Percentiles rank a stretch among this genome's conserved stretches.
Evolutionary conservation across 495 filamentous ascomycete genomes (phyloP).

Genomic region (Daldinia childiae): DNA sequence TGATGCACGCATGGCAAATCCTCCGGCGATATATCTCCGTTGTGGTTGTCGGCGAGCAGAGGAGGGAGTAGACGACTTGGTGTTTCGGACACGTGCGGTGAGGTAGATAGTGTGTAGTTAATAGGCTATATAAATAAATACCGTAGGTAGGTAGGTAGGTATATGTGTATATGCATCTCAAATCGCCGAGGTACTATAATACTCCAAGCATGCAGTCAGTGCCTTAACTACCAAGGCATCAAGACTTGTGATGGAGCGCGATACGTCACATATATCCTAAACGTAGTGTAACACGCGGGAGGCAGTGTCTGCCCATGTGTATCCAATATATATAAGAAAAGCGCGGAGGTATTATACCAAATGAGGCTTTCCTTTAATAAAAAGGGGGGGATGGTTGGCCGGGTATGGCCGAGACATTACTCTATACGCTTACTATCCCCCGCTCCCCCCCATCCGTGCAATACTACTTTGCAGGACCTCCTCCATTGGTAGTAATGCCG

Average conservation of each 20-base stretch:
- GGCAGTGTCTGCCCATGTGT: conserved; percentile 1
- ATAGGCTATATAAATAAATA: too few species aligned
- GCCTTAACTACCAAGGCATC: background rate
- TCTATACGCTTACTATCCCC: conserved; percentile 23
- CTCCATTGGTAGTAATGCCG: conserved; percentile 32
- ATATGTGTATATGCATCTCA: conserved; percentile 1
- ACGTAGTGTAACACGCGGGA: conserved; percentile 11
- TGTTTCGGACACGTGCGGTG: background rate
- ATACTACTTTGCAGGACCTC: conserved; percentile 14
- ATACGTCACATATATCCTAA: conserved; percentile 9
- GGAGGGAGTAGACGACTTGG: background rate
- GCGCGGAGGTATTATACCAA: conserved; percentile 9
- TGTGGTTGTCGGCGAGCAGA: conserved; percentile 14
- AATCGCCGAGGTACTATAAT: conserved; percentile 10
- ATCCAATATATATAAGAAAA: conserved; percentile 26
- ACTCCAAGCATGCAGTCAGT: background rate
- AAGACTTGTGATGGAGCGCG: background rate
- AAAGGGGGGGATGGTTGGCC: conserved; percentile 25
- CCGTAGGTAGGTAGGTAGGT: too few species aligned
- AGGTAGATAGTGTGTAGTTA: too few species aligned
- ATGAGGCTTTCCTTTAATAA: conserved; percentile 10
- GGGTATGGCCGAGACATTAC: conserved; percentile 31
- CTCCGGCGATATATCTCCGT: background rate
- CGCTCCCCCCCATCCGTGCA: conserved; percentile 21
- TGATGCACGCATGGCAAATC: background rate